A percentile compares a stretch with the other conserved stretches of the same genome.
These are phyloP conservation scores for Fusarium compactum DNA, from an alignment of 2,329 filamentous ascomycete species.

Conservation along the genomic window DNA sequence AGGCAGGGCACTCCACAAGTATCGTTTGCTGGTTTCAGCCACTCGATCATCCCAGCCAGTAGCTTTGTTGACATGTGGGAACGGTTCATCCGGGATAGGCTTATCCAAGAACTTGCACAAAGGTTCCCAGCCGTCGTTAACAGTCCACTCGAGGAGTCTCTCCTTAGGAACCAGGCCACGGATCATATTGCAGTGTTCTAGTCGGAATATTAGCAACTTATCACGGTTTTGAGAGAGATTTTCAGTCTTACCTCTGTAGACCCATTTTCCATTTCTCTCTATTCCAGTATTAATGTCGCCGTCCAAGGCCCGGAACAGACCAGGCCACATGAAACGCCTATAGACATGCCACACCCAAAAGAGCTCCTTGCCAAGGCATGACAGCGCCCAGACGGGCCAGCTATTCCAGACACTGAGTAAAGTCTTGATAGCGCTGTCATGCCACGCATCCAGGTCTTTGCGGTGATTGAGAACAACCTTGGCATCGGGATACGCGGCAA, in stretches of 20 bases:
- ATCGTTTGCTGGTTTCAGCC: not conserved
- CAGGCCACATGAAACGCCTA: slow-evolving; percentile 11
- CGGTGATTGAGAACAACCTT: slow-evolving; percentile 34
- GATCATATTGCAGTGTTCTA: slow-evolving; percentile 22
- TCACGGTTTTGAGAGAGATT: no score
- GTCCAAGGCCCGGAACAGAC: slow-evolving; percentile 6
- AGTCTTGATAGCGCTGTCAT: slow-evolving; percentile 25
- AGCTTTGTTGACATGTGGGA: slow-evolving; percentile 14
- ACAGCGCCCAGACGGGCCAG: slow-evolving; percentile 3
- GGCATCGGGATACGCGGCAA: slow-evolving; percentile 32
- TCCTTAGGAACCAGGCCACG: slow-evolving; percentile 8
- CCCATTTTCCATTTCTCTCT: slow-evolving; percentile 14
- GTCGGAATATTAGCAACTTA: not conserved
- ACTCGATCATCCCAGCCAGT: slow-evolving; percentile 2
- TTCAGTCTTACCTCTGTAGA: not conserved
- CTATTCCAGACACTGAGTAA: slow-evolving; percentile 16
- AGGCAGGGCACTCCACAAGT: not conserved
- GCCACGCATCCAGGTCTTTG: slow-evolving; percentile 30
- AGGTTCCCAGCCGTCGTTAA: slow-evolving; percentile 24
- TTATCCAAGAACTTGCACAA: slow-evolving; percentile 30
- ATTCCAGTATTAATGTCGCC: slow-evolving; percentile 2
- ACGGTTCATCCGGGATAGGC: slow-evolving; percentile 9
- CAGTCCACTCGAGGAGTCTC: slow-evolving; percentile 20
- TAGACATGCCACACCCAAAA: slow-evolving; percentile 17
- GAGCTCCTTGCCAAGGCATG: not conserved